Percentiles rank a stretch among this genome's conserved stretches.
These are phyloP conservation scores for Scenedesmus sp. DNA, from an alignment of 163 green algal species.

Conservation along the genomic window DNA sequence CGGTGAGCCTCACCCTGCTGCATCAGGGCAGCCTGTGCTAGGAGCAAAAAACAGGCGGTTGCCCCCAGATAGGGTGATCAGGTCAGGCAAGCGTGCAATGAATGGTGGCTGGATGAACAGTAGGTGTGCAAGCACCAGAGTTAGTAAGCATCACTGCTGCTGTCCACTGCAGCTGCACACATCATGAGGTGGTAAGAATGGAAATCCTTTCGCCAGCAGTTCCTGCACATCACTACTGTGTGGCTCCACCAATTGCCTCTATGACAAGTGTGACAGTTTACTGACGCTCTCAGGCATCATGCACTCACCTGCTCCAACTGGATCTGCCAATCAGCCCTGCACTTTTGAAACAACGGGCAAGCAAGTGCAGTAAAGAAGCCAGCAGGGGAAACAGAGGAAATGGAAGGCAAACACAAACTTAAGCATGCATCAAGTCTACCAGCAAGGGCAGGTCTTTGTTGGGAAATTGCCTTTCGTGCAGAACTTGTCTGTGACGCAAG, in stretches of 20 bases:
- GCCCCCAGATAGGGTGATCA: neutral
- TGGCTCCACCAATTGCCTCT: too few relatives aligned
- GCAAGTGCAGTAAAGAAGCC: neutral
- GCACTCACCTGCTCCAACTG: conserved; percentile 42
- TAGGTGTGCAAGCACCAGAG: too few relatives aligned
- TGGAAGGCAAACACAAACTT: neutral
- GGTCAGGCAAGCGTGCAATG: neutral
- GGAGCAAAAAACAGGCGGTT: neutral
- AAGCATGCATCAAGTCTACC: too few relatives aligned
- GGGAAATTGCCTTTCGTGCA: too few relatives aligned
- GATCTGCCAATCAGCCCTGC: conserved; percentile 28
- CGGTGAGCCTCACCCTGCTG: neutral
- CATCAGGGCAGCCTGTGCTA: conserved; percentile 32
- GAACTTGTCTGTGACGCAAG: too few relatives aligned
- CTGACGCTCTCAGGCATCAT: neutral
- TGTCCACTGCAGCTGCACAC: too few relatives aligned
- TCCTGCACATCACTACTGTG: too few relatives aligned
- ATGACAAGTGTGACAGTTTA: neutral
- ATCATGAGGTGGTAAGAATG: too few relatives aligned
- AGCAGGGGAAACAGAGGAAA: neutral
- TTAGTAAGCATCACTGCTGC: too few relatives aligned
- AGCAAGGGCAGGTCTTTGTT: neutral
- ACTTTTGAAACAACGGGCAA: too few relatives aligned
- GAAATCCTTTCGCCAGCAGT: too few relatives aligned
- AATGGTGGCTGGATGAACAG: neutral